Evolutionary conservation across 306 rosid species (phyloP).

Genomic region (Fragaria iinumae): DNA sequence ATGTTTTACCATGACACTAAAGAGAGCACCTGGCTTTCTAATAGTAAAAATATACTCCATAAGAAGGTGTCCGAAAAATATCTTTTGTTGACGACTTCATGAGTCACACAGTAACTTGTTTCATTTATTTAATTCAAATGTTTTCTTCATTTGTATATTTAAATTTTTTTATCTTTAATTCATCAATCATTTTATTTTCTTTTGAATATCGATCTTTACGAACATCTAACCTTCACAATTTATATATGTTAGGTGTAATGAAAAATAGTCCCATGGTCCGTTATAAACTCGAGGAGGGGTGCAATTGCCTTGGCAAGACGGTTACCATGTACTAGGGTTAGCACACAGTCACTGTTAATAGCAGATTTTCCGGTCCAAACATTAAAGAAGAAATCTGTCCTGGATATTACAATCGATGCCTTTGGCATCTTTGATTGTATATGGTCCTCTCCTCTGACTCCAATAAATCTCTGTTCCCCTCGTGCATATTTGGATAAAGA

Average conservation of each 20-base stretch:
- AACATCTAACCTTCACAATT: neutral
- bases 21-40: too few species aligned
- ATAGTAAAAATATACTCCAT: too few species aligned
- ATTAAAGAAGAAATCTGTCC: neutral
- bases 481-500: neutral
- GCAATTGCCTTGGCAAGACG: neutral
- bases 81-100: too few species aligned
- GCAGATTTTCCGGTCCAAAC: too few species aligned
- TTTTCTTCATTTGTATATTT: neutral
- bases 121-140: neutral
- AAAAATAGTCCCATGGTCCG: neutral
- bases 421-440: constrained; percentile 1
- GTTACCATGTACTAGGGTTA: neutral
- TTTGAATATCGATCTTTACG: neutral
- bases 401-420: neutral
- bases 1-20: too few species aligned
- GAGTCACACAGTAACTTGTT: neutral
- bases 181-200: neutral
- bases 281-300: neutral
- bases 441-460: constrained; percentile 2
- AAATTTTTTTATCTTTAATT: too few species aligned
- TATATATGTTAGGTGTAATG: neutral
- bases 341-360: neutral
- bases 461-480: constrained; percentile 11
- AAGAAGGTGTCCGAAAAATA: too few species aligned